Conservation (phyloP, 768 basidiomycete species). For the Chalciporus pseudorubinellus region DNA sequence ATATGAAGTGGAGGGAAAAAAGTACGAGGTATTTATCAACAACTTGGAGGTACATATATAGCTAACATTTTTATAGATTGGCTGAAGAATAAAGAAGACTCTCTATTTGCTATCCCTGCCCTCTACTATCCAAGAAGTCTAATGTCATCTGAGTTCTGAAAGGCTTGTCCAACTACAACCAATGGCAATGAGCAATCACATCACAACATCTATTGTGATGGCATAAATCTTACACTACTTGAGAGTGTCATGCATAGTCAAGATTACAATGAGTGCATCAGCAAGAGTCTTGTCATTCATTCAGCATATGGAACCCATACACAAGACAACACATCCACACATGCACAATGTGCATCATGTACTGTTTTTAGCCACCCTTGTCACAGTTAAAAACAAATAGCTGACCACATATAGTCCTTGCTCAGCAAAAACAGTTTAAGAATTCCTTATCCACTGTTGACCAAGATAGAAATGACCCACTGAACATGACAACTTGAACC, state of each 20-base stretch:
- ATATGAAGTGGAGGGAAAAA: not conserved
- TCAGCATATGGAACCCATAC: not conserved
- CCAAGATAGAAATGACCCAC: too few relatives aligned
- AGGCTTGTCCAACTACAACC: constrained; percentile 4
- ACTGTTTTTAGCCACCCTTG: too few relatives aligned
- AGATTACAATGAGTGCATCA: not conserved
- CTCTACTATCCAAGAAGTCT: constrained; percentile 1
- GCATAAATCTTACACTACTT: not conserved
- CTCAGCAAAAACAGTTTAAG: too few relatives aligned
- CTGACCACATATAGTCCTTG: too few relatives aligned
- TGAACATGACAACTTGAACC: too few relatives aligned
- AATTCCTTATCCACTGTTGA: too few relatives aligned
- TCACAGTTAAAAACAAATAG: too few relatives aligned
- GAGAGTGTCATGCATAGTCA: not conserved
- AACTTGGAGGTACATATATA: not conserved
- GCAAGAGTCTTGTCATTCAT: not conserved
- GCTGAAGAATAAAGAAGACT: constrained; percentile 4
- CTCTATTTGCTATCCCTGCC: not conserved
- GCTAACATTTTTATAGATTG: constrained; percentile 6
- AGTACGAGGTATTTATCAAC: not conserved
- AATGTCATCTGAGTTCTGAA: constrained; percentile 4
- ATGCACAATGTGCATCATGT: not conserved
- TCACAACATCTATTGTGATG: not conserved
- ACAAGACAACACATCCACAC: not conserved
- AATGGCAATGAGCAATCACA: constrained; percentile 6